Evolutionary conservation across 2,329 filamentous ascomycete species (phyloP), one percentile per base, ranked within the genome.

Genomic region (Metarhizium robertsii): DNA sequence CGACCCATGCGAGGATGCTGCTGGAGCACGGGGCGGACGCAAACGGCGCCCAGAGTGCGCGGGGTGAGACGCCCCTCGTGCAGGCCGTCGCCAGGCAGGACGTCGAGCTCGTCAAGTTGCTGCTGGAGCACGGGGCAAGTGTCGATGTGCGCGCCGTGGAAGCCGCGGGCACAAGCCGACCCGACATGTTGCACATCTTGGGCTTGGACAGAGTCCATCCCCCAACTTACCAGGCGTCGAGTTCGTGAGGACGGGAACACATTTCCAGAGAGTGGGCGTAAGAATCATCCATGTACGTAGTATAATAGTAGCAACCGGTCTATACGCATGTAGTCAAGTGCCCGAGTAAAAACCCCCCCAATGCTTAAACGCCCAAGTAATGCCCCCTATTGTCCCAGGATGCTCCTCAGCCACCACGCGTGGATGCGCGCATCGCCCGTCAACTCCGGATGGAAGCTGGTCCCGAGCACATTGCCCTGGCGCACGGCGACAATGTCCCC

Each of bases 391-490:
- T 87, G 70, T 92, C 83, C 62, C 79, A 75, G 29, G 8, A 57
- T 55, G 11, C 29, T 55, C 50, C 43, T 55, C 67, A 99, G 66
- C 94, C 94, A 99, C 94, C 94, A 97, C 4, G 83, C 79, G 71
- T 99, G 94, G 65, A 97, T 95, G 55, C 94, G 81, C 55, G 85
- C 76, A 73, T 99, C 94, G 7, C 84, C 81, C 0, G 92, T 97
- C 69, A 99, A 71, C 71, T 99, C 94, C 0, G 94, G 94, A 65
- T 97, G 94, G 67, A 97, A 99, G 65, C 92, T 96, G 3, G 88
- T 96, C 4, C 91, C 94, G 64, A 97, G 87, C 0, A 96, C 87
- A 70, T 96, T 96, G 0, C 87, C 90, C 72, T 97, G 92, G 60
- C 82, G 80, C 38, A 97, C 90, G 0, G 92, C 92, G 52, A 97